Conservation (phyloP, 352 stramenopile genomes). For the Albugo laibachii region DNA sequence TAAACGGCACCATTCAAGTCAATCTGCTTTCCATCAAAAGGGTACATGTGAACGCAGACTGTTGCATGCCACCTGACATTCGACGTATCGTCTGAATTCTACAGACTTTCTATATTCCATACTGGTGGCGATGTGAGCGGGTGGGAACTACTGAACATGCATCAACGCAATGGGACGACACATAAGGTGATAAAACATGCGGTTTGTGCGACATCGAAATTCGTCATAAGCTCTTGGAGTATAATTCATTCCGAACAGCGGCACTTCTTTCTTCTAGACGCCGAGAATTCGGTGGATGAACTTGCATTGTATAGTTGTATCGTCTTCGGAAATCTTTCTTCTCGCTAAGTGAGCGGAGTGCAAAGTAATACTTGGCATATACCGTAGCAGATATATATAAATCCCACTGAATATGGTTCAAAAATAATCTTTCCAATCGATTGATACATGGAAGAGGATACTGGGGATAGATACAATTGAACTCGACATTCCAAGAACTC, state of each 20-base stretch:
- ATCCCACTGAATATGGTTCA: conserved; percentile 96
- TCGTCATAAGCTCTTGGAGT: conserved; percentile 62
- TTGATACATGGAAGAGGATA: conserved; percentile 97
- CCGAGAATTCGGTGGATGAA: conserved; percentile 71
- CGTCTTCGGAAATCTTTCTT: conserved; percentile 79
- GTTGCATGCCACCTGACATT: no score
- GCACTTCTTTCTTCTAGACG: conserved; percentile 69
- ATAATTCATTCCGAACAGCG: conserved; percentile 60
- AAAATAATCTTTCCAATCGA: conserved; percentile 89
- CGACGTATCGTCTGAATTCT: no score
- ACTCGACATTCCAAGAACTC: conserved; percentile 96
- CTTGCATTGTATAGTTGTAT: conserved; percentile 81
- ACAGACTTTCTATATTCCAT: no score
- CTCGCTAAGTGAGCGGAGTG: conserved; percentile 82
- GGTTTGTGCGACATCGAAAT: no score
- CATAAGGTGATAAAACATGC: no score
- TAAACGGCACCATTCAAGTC: no score
- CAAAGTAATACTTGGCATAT: conserved; percentile 99
- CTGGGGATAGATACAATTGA: conserved; percentile 95
- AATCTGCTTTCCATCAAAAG: no score
- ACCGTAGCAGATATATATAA: conserved; percentile 91
- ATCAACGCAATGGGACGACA: no score
- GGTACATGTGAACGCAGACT: no score
- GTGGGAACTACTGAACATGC: no score
- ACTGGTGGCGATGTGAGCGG: no score